Evolutionary conservation across 495 filamentous ascomycete genomes (phyloP).

Genomic region (Neurospora sublineolata): DNA sequence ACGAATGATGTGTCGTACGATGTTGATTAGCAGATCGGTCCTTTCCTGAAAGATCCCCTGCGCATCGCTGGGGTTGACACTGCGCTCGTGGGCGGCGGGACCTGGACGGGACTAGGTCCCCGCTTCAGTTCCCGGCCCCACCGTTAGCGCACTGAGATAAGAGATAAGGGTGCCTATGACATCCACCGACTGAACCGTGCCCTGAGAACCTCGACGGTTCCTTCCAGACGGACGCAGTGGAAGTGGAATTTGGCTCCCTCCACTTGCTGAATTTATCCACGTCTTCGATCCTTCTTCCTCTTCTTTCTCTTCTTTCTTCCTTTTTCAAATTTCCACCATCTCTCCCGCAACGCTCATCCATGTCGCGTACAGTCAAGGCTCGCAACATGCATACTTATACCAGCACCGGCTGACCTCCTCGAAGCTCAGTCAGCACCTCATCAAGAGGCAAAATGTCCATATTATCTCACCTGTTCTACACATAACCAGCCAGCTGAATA

Average conservation of each 20-base stretch:
- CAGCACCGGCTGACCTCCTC: neutral
- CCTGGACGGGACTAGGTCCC: neutral
- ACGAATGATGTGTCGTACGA: slow-evolving; percentile 10
- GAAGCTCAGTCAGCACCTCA: neutral
- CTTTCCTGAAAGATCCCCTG: neutral
- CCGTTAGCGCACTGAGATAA: neutral
- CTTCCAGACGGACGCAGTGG: neutral
- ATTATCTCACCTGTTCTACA: neutral
- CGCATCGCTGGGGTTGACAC: neutral
- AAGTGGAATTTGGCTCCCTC: neutral
- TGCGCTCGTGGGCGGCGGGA: neutral
- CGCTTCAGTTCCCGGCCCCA: neutral
- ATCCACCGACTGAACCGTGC: neutral
- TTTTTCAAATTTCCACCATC: neutral
- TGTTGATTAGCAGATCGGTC: slow-evolving; percentile 3
- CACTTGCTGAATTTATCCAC: neutral
- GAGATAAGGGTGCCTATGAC: neutral
- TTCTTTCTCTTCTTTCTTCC: neutral
- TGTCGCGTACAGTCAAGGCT: neutral
- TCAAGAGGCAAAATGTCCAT: neutral
- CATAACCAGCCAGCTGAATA: neutral
- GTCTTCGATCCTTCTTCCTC: neutral
- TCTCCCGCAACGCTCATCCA: neutral
- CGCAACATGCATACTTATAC: neutral
- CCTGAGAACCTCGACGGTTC: neutral